phyloP scores from a whole-genome alignment of 805 yeast species.

The Candida ponderosae region DNA sequence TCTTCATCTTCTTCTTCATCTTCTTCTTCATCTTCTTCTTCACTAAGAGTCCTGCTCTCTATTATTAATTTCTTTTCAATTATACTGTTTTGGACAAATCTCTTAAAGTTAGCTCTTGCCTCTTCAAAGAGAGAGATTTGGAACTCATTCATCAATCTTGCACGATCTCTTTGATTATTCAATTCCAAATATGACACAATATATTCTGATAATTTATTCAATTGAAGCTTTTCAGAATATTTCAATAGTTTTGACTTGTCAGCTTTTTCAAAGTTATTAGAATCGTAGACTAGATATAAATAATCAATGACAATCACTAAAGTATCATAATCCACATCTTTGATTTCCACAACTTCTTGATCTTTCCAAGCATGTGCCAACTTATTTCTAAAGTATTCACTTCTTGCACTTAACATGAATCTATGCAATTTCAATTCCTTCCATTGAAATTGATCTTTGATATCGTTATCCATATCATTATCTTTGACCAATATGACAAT shows the following conservation, averaged over 20 bases:
- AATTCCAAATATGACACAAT: slow-evolving; percentile 22
- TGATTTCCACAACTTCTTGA: slow-evolving; percentile 11
- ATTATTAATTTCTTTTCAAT: slow-evolving; percentile 9
- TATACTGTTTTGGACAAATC: slow-evolving; percentile 10
- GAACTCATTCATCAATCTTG: slow-evolving; percentile 23
- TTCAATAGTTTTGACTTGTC: slow-evolving; percentile 21
- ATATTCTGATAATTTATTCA: slow-evolving; percentile 30
- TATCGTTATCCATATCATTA: slow-evolving; percentile 14
- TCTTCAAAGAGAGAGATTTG: slow-evolving; percentile 12
- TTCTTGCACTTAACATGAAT: slow-evolving; percentile 33
- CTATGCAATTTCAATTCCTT: slow-evolving; percentile 25
- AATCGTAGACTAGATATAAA: slow-evolving; percentile 30
- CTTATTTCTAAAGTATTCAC: slow-evolving; percentile 20
- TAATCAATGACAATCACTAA: slow-evolving; percentile 22
- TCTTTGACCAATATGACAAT: slow-evolving; percentile 12
- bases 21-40: not conserved
- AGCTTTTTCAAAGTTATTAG: slow-evolving; percentile 24
- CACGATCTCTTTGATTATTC: slow-evolving; percentile 21
- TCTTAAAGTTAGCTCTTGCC: slow-evolving; percentile 14
- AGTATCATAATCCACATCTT: slow-evolving; percentile 13
- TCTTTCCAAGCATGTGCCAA: slow-evolving; percentile 19
- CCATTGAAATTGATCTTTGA: no score
- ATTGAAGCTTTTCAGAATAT: slow-evolving; percentile 25
- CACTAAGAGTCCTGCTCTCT: not conserved
- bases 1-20: not conserved